phyloP scores from a whole-genome alignment of 768 basidiomycete genomes.

The Suillus luteus region DNA sequence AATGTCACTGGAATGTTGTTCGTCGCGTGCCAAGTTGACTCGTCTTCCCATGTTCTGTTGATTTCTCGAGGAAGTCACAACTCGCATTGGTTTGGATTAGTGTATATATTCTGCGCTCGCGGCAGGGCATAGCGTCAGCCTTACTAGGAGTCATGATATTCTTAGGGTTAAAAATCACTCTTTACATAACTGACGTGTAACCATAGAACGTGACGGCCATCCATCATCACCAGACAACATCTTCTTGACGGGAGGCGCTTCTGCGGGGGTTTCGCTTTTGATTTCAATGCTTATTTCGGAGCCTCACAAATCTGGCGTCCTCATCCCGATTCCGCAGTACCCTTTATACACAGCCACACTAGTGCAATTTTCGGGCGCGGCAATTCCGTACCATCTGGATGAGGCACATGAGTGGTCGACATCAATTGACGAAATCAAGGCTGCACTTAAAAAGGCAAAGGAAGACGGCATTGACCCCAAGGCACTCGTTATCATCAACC shows the following conservation, averaged over 20 bases:
- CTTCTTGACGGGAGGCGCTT: constrained; percentile 95
- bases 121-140: not conserved
- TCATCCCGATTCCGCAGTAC: constrained; percentile 98
- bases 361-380: constrained; percentile 76
- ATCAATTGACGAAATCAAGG: constrained; percentile 63
- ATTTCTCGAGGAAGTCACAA: not conserved
- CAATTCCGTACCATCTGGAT: constrained; percentile 88
- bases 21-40: not conserved
- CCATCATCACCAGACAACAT: constrained; percentile 82
- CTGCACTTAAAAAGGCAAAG: constrained; percentile 65
- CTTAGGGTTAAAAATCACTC: not conserved
- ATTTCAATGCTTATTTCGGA: constrained; percentile 76
- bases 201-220: constrained; percentile 84
- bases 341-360: constrained; percentile 96
- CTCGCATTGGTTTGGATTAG: not conserved
- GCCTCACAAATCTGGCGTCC: constrained; percentile 64
- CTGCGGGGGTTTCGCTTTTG: constrained; percentile 87
- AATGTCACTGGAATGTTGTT: not conserved
- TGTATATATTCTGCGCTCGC: not conserved
- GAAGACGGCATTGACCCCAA: constrained; percentile 65
- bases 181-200: not conserved
- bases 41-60: not conserved
- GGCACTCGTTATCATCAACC: constrained; percentile 96
- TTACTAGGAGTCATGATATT: not conserved
- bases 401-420: constrained; percentile 85